A percentile compares a stretch with the other conserved stretches of the same genome.
phyloP scores from a whole-genome alignment of 2,329 filamentous ascomycete genomes.

The Cercospora brassicicola region DNA sequence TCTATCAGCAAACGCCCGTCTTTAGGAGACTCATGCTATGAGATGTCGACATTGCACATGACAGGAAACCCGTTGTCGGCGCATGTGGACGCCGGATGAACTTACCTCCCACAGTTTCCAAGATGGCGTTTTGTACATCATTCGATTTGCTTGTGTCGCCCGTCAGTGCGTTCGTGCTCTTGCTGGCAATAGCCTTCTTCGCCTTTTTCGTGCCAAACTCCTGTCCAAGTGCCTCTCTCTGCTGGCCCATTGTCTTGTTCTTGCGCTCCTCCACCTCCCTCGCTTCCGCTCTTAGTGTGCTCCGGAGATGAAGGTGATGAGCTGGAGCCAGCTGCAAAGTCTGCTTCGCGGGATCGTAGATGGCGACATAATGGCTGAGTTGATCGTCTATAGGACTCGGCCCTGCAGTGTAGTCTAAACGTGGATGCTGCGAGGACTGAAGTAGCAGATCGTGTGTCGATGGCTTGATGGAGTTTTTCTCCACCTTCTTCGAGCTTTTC shows the following conservation, averaged over 20 bases:
- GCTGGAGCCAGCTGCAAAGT: slow-evolving; percentile 57
- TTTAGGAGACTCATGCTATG: no score
- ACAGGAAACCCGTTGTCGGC: no score
- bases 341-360: slow-evolving; percentile 57
- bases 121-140: slow-evolving; percentile 58
- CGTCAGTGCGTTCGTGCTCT: slow-evolving; percentile 69
- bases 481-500: slow-evolving; percentile 23
- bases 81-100: no score
- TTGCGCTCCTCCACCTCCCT: slow-evolving; percentile 42
- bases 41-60: no score
- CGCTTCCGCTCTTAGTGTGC: slow-evolving; percentile 48
- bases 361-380: slow-evolving; percentile 61
- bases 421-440: slow-evolving; percentile 61
- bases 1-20: not conserved
- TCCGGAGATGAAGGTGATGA: slow-evolving; percentile 57
- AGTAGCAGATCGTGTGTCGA: slow-evolving; percentile 55
- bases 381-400: slow-evolving; percentile 45
- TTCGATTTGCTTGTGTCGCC: slow-evolving; percentile 54
- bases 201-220: slow-evolving; percentile 85
- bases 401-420: slow-evolving; percentile 58
- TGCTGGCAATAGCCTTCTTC: slow-evolving; percentile 70
- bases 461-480: slow-evolving; percentile 36
- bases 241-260: slow-evolving; percentile 53
- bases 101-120: slow-evolving; percentile 39
- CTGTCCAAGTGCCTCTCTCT: slow-evolving; percentile 68